Percentiles rank a stretch among this genome's conserved stretches.
These are phyloP conservation scores for Backusella tarrabulga DNA, from an alignment of 192 early-diverging fungal genomes.

Conservation along the genomic window DNA sequence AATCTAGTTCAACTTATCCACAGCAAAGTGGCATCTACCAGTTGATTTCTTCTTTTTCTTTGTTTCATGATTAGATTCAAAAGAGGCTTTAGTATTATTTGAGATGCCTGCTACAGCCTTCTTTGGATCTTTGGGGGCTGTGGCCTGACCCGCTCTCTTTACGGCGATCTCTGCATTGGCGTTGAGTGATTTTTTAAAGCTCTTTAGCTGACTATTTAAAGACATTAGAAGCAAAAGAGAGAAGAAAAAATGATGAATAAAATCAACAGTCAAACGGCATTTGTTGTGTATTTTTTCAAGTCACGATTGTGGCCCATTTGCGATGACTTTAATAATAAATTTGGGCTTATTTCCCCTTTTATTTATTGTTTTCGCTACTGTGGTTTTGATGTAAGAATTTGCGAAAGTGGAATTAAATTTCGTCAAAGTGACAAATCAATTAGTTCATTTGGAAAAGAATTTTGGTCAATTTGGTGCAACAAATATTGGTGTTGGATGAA, in stretches of 20 bases:
- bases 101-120: not conserved
- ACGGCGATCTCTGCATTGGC: constrained; percentile 31
- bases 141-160: constrained; percentile 16
- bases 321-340: no score
- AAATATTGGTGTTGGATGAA: no score
- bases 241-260: not conserved
- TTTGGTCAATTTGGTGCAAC: no score
- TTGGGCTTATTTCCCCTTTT: not conserved
- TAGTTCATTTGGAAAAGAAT: no score
- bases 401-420: no score
- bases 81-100: constrained; percentile 30
- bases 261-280: no score
- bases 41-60: constrained; percentile 25
- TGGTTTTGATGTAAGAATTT: no score
- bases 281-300: no score
- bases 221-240: constrained; percentile 2
- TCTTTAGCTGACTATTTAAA: constrained; percentile 33
- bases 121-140: not conserved
- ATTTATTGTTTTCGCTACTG: no score
- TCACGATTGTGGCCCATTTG: no score
- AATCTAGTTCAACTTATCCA: not conserved
- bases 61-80: constrained; percentile 21
- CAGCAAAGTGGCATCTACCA: not conserved
- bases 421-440: no score
- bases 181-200: constrained; percentile 31